A percentile compares a stretch with the other conserved stretches of the same genome.
Evolutionary conservation across 768 basidiomycete genomes (phyloP).

Genomic region (Pulveroboletus frians): DNA sequence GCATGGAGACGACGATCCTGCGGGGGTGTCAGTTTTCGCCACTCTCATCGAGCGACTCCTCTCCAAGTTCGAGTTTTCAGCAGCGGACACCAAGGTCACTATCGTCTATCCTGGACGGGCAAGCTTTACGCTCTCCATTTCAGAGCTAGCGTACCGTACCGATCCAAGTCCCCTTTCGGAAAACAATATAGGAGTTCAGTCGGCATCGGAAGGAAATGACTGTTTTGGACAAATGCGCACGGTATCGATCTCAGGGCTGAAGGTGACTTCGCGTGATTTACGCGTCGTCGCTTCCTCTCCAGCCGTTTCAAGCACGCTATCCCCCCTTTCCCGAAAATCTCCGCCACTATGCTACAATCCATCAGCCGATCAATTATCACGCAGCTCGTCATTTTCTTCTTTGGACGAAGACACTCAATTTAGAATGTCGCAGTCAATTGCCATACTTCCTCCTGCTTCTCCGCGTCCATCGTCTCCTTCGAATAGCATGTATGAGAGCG

Average conservation of each 20-base stretch:
- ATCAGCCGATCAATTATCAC: conserved; percentile 29
- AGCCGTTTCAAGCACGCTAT: conserved; percentile 19
- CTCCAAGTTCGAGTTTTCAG: conserved; percentile 74
- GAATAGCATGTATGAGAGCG: conserved; percentile 78
- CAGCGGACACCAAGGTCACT: conserved; percentile 60
- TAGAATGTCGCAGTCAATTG: conserved; percentile 74
- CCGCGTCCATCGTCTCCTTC: conserved; percentile 45
- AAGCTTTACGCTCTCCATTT: conserved; percentile 54
- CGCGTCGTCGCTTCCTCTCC: conserved; percentile 17
- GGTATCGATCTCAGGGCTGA: conserved; percentile 52
- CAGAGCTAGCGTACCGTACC: conserved; percentile 56
- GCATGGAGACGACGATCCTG: conserved; percentile 51
- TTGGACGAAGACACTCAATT: conserved; percentile 62
- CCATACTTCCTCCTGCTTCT: conserved; percentile 48
- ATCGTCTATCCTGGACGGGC: conserved; percentile 61
- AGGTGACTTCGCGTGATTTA: conserved; percentile 48
- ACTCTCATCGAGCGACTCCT: conserved; percentile 74
- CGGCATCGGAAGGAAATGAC: conserved; percentile 11
- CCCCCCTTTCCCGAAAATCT: conserved; percentile 20
- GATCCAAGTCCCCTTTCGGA: conserved; percentile 12
- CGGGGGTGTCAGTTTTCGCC: conserved; percentile 77
- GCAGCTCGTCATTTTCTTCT: conserved; percentile 52
- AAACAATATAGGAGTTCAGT: conserved; percentile 25
- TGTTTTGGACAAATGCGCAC: conserved; percentile 37
- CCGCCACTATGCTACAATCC: conserved; percentile 4